Conservation (phyloP, 2,329 filamentous ascomycete species). For the Stachybotrys echinatus region DNA sequence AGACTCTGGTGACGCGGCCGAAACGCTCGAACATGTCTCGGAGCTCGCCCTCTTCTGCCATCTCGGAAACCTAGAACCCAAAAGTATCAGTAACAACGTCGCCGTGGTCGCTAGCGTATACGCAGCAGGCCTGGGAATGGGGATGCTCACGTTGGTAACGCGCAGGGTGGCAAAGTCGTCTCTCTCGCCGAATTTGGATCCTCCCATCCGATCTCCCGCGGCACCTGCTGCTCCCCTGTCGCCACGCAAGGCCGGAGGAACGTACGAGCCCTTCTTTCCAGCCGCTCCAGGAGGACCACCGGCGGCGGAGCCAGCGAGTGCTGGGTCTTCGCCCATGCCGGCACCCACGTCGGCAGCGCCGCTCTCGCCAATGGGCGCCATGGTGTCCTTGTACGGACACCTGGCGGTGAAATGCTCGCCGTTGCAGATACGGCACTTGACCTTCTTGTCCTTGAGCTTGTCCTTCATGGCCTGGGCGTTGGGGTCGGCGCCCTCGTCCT, state of each 20-base stretch:
- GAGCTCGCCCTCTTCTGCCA: conserved; percentile 92
- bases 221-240: conserved; percentile 42
- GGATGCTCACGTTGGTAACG: conserved; percentile 83
- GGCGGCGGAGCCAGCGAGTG: neutral
- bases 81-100: conserved; percentile 17
- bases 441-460: conserved; percentile 96
- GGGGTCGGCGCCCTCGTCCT: conserved; percentile 70
- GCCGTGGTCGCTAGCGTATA: too few relatives aligned
- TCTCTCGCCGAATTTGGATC: conserved; percentile 82
- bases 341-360: conserved; percentile 48
- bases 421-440: conserved; percentile 98
- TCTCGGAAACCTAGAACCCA: conserved; percentile 72
- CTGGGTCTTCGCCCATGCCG: conserved; percentile 45
- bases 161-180: conserved; percentile 94
- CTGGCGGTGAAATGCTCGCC: conserved; percentile 99
- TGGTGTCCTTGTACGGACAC: conserved; percentile 99
- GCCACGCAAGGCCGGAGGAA: conserved; percentile 87
- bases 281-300: conserved; percentile 41
- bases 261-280: conserved; percentile 75
- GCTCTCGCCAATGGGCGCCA: conserved; percentile 76
- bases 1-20: conserved; percentile 93
- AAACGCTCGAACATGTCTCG: conserved; percentile 98
- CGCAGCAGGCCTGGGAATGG: neutral
- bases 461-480: conserved; percentile 72
- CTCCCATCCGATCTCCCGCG: conserved; percentile 73